Evolutionary conservation across 352 stramenopile species (phyloP), one percentile per base, ranked within the genome.

Genomic region (Globisporangium okanoganense): DNA sequence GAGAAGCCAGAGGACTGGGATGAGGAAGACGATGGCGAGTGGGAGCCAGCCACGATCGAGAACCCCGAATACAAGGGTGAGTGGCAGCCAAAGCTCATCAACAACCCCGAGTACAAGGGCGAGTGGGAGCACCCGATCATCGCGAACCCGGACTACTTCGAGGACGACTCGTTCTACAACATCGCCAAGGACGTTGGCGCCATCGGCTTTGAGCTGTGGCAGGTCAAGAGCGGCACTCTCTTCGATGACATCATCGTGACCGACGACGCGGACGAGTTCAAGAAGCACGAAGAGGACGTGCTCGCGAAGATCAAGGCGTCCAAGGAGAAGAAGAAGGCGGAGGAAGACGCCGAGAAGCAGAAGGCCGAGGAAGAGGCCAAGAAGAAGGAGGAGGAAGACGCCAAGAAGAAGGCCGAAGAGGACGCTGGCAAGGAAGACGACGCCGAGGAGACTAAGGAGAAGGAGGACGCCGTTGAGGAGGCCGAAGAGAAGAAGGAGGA

Each of bases 161-260:
- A 97, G 63, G 94, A 99, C 71, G 81, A 95, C 16, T 79, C 90
- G 33, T 82, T 99, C 70, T 94, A 99, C 84, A 93, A 97, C 68
- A 79, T 98, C 38, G 98, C 95, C 71, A 98, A 98, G 72, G 76
- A 90, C 72, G 97, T 97, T 43, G 97, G 92, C 36, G 92, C 97
- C 65, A 88, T 99, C 65, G 98, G 97, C 59, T 99, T 99, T 66
- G 98, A 99, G 85, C 86, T 99, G 38, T 99, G 97, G 98, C 82
- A 97, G 82, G 97, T 99, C 24, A 99, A 98, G 75, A 93, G 92
- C 38, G 97, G 97, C 72, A 99, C 96, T 24, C 81, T 99, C 48
- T 99, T 99, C 71, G 98, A 99, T 75, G 96, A 99, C 77, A 99
- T 99, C 66, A 85, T 99, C 45, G 79, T 99, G 51, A 99, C 96